Base-by-base conservation (phyloP, 2,329 filamentous ascomycete genomes). In the Fusarium tanahbumbuense region DNA sequence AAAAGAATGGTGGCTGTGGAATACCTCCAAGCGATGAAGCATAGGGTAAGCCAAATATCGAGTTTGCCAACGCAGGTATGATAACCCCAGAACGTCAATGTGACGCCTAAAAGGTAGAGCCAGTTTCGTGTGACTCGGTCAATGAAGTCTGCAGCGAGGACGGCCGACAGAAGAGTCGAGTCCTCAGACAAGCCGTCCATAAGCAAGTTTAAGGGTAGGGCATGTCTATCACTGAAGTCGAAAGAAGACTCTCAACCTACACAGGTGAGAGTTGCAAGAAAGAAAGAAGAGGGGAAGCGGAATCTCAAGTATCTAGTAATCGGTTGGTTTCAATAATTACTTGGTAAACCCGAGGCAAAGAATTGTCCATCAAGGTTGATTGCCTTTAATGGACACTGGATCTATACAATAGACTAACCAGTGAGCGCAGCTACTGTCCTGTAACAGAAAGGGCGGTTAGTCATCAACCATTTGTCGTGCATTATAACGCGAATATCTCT, bases 321-420 rank as follows among this genome's bases (percentile, higher is more conserved):
- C 6, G 34, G 25, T 46, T 11, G 6, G n/a, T n/a, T 46, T 30
- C 25, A 37, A 42, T 27, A 57, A 63, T 46, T n/a, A 40, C 20
- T 27, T 25, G 42, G 34, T 20, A 25, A 13, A 40, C 30, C 52
- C 41, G 40, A 65, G 53, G 40, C 16, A 34, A 42, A 49, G 44
- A 42, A 5, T 50, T 75, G 67, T 67, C 77, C 73, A 78, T 78
- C 77, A 78, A 77, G 77, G 76, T 78, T 42, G 64, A 63, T 48
- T 60, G 34, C 37, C 23, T n/a, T 16, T 41, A 45, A 47, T 40
- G 56, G 40, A 52, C 42, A 59, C 34, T 50, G 30, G 41, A 46
- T 58, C 40, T 40, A 64, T 18, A 50, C 8, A 10, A 15, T 22
- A n/a, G n/a, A n/a, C n/a, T n/a, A 41, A 32, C 45, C 60, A 64